Evolutionary conservation across 306 rosid species (phyloP).

Genomic region (Castanea crenata): DNA sequence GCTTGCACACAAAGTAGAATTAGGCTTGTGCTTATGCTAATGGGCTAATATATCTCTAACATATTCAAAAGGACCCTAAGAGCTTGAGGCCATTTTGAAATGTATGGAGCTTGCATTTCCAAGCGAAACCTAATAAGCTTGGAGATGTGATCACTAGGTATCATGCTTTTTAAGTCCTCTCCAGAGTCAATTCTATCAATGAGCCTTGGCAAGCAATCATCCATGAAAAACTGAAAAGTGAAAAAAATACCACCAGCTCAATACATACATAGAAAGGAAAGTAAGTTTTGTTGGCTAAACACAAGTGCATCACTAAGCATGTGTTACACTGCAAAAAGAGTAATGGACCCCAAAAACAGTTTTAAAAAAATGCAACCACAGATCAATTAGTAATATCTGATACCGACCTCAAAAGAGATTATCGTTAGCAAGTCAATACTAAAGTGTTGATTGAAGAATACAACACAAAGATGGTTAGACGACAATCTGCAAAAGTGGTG

Average conservation of each 20-base stretch:
- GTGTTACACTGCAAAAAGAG: neutral
- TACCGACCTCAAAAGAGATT: neutral
- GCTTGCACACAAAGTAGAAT: no score
- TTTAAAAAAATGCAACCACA: neutral
- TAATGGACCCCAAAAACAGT: neutral
- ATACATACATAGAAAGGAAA: neutral
- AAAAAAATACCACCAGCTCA: slow-evolving; percentile 17
- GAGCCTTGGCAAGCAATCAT: slow-evolving; percentile 75
- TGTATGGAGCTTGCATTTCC: slow-evolving; percentile 82
- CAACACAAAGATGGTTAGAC: neutral
- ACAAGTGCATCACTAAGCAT: slow-evolving; percentile 6
- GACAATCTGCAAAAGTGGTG: neutral
- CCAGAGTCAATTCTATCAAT: slow-evolving; percentile 60
- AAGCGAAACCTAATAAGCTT: slow-evolving; percentile 76
- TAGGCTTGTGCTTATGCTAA: no score
- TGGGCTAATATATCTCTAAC: no score
- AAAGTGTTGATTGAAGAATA: no score
- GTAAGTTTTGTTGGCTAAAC: slow-evolving; percentile 10
- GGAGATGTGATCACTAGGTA: slow-evolving; percentile 60
- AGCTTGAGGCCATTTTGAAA: slow-evolving; percentile 93
- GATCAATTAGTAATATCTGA: neutral
- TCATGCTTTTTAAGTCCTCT: slow-evolving; percentile 52
- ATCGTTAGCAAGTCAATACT: neutral
- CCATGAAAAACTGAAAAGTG: slow-evolving; percentile 58
- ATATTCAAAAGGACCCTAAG: no score